Evolutionary conservation across 257 asterid genomes (phyloP), one percentile per base, ranked within the genome.

Genomic region (Scutellaria barbata): DNA sequence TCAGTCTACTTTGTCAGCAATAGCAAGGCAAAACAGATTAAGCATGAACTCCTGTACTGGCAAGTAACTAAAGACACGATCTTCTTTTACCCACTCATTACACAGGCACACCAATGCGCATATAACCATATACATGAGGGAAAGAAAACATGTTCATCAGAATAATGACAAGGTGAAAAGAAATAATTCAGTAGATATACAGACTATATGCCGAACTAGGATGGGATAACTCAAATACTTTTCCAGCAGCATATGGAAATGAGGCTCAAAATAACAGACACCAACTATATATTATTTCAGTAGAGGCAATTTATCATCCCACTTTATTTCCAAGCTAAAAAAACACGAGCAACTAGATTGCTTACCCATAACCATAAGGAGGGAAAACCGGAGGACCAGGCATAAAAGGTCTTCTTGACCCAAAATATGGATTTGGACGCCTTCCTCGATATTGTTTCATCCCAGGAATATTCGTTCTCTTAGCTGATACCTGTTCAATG

Each of bases 401-500:
- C 84, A 86, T 78, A 57, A 82, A 86, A 41, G 86, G 82, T 72
- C 92, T 73, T 57, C 87, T 72, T 1, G 79, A 71, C 61, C 87
- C 92, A 74, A 80, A 77, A 71, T 81, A 84, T 7, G 91, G 87
- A 64, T 72, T 80, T 22, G 89, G 89, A 35, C 86, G 86, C 62
- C 92, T 74, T 60, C 92, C 92, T 10, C 89, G 82, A 30, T 46
- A 82, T 71, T 82, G 89, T 52, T 80, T 86, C 91, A 86, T 81
- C 42, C 91, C 91, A 30, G 91, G 91, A 60, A 86, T 74, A 76
- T 84, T 86, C 5, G 92, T 86, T 65, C 92, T 69, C 80, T 86
- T 86, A 11, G 87, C 86, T 69, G 89, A 80, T 9, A 86, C 89
- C 92, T 86, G 85, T 22, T 18, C 56, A 57, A 60, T 45, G 9